These are phyloP conservation scores for Leccinum uliginosum DNA, from an alignment of 768 basidiomycete genomes.

Conservation along the genomic window DNA sequence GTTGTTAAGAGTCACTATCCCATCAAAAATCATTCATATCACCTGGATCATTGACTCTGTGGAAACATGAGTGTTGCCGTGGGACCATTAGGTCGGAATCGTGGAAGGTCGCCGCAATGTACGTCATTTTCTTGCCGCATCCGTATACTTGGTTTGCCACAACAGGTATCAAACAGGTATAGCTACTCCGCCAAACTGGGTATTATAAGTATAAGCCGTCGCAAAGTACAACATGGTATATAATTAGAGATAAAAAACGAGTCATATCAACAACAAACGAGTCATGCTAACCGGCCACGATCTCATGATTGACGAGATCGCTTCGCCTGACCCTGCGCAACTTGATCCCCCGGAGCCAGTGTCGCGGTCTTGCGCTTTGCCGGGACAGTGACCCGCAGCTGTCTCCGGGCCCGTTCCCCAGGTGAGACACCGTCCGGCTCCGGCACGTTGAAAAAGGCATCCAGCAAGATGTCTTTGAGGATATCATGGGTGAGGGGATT, in stretches of 20 bases:
- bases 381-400: neutral
- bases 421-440: neutral
- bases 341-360: neutral
- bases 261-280: too few relatives aligned
- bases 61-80: conserved; percentile 88
- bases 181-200: conserved; percentile 51
- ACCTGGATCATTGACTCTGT: conserved; percentile 81
- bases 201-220: too few relatives aligned
- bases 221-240: too few relatives aligned
- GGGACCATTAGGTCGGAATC: conserved; percentile 90
- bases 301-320: neutral
- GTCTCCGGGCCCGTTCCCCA: neutral
- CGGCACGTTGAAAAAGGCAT: neutral
- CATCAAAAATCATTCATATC: conserved; percentile 85
- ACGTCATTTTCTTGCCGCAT: conserved; percentile 11
- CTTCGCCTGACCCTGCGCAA: neutral
- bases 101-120: conserved; percentile 92
- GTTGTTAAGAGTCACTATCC: conserved; percentile 10
- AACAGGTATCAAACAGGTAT: conserved; percentile 47
- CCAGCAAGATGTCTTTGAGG: neutral
- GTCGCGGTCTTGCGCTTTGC: neutral
- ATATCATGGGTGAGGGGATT: neutral
- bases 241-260: too few relatives aligned
- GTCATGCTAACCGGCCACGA: too few relatives aligned
- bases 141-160: neutral